Conservation (phyloP, 2,329 filamentous ascomycete species). For the Sphaerulina populicola region DNA sequence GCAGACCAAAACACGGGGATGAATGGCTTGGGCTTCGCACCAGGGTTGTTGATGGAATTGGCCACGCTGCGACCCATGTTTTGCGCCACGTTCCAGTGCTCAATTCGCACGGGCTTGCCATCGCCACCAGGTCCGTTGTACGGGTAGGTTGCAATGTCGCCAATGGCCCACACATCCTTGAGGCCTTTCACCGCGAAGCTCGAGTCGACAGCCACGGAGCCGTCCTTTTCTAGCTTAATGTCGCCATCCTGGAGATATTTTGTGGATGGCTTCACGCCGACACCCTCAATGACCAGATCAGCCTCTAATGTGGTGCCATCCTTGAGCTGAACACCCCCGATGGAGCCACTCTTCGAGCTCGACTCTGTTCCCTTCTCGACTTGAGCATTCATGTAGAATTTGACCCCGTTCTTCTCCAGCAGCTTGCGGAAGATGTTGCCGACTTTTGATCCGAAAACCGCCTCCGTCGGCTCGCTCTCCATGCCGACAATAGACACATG, state of each 20-base stretch:
- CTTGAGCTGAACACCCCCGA: conserved; percentile 74
- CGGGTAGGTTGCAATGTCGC: conserved; percentile 90
- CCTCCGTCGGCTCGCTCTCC: conserved; percentile 76
- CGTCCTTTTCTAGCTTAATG: conserved; percentile 68
- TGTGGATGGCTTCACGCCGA: conserved; percentile 80
- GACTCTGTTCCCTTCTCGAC: conserved; percentile 79
- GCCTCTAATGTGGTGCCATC: conserved; percentile 78
- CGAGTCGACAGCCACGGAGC: conserved; percentile 75
- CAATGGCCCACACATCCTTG: conserved; percentile 81
- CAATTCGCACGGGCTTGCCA: conserved; percentile 68
- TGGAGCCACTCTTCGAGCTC: conserved; percentile 56
- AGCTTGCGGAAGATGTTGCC: conserved; percentile 70
- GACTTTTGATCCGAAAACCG: conserved; percentile 73
- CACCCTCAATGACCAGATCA: conserved; percentile 83
- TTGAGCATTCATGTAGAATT: conserved; percentile 71
- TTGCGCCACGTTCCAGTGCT: conserved; percentile 98
- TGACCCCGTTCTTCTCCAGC: conserved; percentile 78
- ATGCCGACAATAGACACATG: conserved; percentile 79
- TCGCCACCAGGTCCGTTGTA: conserved; percentile 83
- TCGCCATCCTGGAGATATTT: conserved; percentile 69
- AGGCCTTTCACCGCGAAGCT: conserved; percentile 67
- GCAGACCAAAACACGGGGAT: conserved; percentile 97
- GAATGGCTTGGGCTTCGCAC: conserved; percentile 58
- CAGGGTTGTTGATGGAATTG: conserved; percentile 61
- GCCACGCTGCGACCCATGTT: conserved; percentile 79